These are phyloP conservation scores for Pleoardoris graminearum DNA, from an alignment of 2,329 filamentous ascomycete species.

Conservation along the genomic window DNA sequence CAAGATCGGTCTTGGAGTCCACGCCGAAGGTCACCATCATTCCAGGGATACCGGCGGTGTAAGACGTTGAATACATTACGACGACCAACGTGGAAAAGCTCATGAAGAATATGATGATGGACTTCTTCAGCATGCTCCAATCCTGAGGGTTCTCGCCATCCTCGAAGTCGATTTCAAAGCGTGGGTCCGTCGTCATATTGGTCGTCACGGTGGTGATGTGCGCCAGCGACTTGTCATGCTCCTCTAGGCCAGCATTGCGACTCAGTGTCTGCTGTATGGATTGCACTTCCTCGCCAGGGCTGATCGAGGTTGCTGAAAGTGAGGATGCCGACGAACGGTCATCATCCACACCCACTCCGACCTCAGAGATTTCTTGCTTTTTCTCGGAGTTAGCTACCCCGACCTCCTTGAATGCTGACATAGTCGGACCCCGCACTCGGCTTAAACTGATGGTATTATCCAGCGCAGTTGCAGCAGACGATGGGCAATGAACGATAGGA, in stretches of 20 bases:
- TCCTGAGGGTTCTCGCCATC: conserved; percentile 67
- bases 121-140: conserved; percentile 66
- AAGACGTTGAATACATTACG: conserved; percentile 71
- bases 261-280: conserved; percentile 41
- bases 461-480: background rate
- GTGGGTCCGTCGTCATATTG: conserved; percentile 52
- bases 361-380: conserved; percentile 12
- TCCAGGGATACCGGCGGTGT: conserved; percentile 71
- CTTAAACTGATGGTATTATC: background rate
- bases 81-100: conserved; percentile 59
- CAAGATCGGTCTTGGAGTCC: conserved; percentile 62
- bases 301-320: conserved; percentile 26
- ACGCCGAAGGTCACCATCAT: conserved; percentile 69
- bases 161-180: conserved; percentile 75
- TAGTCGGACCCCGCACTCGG: background rate
- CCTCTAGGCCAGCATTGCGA: conserved; percentile 38
- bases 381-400: conserved; percentile 1
- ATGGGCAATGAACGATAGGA: background rate
- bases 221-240: conserved; percentile 28
- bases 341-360: conserved; percentile 15
- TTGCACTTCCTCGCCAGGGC: conserved; percentile 26
- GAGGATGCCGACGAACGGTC: conserved; percentile 31
- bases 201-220: conserved; percentile 37
- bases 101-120: conserved; percentile 58
- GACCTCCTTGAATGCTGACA: background rate